Evolutionary conservation across 2,329 filamentous ascomycete genomes (phyloP), one percentile per base, ranked within the genome.

Genomic region (Clonostachys byssicola): DNA sequence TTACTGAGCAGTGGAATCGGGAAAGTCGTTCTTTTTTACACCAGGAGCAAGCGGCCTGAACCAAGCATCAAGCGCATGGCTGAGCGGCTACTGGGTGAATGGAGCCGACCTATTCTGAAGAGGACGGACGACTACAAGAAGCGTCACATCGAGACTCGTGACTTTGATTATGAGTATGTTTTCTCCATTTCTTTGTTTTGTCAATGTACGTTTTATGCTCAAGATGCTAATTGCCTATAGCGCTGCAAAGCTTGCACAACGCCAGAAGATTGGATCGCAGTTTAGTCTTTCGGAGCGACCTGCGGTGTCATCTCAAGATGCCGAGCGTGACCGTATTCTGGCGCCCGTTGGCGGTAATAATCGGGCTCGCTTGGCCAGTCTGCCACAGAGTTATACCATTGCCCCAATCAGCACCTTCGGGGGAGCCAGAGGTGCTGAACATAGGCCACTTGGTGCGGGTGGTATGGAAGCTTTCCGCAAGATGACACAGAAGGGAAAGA

Each of bases 11-110:
- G 89, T 57, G 92, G 92, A 17, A 94, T 99, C 54, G 94, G 94
- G 61, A 96, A 96, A 66, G 90, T 99, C 43, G 87, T 96, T 45
- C 81, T 95, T 52, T 99, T 96, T 72, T 99, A 99, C 71, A 96
- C 92, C 44, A 92, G 92, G 69, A 95, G 89, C 74, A 95, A 92
- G 72, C 86, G 89, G 55, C 88, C 92, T 1, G 89, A 97, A 68
- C 75, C 86, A 5, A 80, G 78, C 51, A 96, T 99, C 74, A 96
- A 96, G 75, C 85, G 92, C 55, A 89, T 92, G 71, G 94, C 94
- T 1, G 92, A 97, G 72, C 83, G 88, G 43, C 75, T 97, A n/a
- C 77, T 96, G 48, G 89, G 89, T 48, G 92, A 97, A 63, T 99
- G 94, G 94, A 96, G 91, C 54, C 80, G 94, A 39, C 92, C 92